These are phyloP conservation scores for Tylopilus plumbeoviolaceoides DNA, from an alignment of 768 basidiomycete genomes.

Conservation along the genomic window DNA sequence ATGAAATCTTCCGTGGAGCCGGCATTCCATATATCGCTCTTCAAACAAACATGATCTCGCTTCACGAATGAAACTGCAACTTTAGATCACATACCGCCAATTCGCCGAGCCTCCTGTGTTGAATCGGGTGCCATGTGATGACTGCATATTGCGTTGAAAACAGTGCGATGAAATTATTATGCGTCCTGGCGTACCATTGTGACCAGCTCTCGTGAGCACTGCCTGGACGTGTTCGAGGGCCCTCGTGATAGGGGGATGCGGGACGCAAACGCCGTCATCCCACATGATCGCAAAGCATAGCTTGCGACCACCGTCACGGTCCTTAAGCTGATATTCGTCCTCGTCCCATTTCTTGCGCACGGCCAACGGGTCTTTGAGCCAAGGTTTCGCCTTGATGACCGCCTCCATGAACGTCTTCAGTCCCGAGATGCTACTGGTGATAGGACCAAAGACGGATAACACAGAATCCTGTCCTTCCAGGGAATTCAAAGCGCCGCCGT, in stretches of 20 bases:
- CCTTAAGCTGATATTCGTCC: constrained; percentile 51
- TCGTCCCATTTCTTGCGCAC: constrained; percentile 59
- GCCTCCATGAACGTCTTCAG: constrained; percentile 64
- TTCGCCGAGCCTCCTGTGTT: constrained; percentile 45
- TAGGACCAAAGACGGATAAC: constrained; percentile 59
- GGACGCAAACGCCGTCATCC: constrained; percentile 55
- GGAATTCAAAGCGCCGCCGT: too few relatives aligned
- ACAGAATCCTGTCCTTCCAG: too few relatives aligned
- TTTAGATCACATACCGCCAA: constrained; percentile 37
- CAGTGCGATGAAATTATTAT: neutral
- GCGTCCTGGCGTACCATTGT: constrained; percentile 45
- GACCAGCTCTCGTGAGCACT: constrained; percentile 58
- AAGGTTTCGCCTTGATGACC: constrained; percentile 56
- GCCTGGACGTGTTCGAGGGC: constrained; percentile 53
- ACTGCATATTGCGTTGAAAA: constrained; percentile 37
- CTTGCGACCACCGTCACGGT: constrained; percentile 43
- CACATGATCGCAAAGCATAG: constrained; percentile 62
- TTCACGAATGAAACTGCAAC: neutral
- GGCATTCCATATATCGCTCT: constrained; percentile 44
- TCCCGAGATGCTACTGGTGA: constrained; percentile 52
- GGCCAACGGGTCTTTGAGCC: constrained; percentile 61
- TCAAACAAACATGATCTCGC: neutral
- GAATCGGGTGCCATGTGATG: constrained; percentile 61
- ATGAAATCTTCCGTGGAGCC: constrained; percentile 48
- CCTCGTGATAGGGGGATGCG: constrained; percentile 62